These are phyloP conservation scores for Berberis vulgaris DNA, from an alignment of 164 flowering plant species.

Conservation along the genomic window DNA sequence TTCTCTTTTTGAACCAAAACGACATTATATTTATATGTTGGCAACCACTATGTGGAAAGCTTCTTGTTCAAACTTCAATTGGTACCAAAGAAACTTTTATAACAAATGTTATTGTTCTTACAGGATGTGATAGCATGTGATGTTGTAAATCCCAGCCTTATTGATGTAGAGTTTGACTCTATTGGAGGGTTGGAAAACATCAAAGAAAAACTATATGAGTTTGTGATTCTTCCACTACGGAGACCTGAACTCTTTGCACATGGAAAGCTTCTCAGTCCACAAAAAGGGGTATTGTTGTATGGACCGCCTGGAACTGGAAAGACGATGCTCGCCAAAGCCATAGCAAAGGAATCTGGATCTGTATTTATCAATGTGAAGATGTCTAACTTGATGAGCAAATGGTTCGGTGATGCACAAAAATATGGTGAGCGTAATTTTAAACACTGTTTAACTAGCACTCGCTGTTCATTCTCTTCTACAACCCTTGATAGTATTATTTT, in stretches of 20 bases:
- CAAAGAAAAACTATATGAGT: conserved; percentile 44
- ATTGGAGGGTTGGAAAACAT: conserved; percentile 66
- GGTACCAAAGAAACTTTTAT: no score
- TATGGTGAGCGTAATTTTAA: conserved; percentile 33
- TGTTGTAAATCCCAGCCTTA: conserved; percentile 56
- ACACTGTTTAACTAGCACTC: neutral
- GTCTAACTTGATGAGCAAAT: conserved; percentile 72
- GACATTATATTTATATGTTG: no score
- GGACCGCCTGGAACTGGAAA: conserved; percentile 84
- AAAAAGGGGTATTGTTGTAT: conserved; percentile 58
- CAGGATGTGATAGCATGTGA: conserved; percentile 77
- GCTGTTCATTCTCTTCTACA: neutral
- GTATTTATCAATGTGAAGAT: conserved; percentile 63
- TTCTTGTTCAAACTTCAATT: no score
- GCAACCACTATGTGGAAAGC: no score
- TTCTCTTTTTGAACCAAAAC: no score
- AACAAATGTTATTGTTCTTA: neutral
- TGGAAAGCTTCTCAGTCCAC: conserved; percentile 69
- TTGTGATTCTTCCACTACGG: conserved; percentile 62
- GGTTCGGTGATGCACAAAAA: conserved; percentile 81
- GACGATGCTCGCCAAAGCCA: conserved; percentile 80
- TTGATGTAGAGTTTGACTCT: conserved; percentile 54
- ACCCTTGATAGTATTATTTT: neutral
- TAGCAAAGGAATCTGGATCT: conserved; percentile 73
- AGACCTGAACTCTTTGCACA: conserved; percentile 58